These are phyloP conservation scores for Isoetes taiwanensis DNA, from an alignment of 75 land plant species.

Conservation along the genomic window DNA sequence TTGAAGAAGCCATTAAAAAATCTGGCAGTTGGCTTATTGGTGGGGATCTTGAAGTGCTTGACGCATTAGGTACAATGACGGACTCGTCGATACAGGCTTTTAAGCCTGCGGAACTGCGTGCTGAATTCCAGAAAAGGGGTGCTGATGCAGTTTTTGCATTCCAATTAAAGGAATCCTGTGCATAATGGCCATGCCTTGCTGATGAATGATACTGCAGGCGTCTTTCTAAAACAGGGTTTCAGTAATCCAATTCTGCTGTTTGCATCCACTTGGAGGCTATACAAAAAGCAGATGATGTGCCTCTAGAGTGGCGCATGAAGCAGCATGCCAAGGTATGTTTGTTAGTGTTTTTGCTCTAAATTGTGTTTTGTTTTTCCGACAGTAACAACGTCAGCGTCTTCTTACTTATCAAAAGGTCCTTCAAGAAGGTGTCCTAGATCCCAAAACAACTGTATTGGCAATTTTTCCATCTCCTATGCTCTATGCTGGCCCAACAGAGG, in stretches of 20 bases:
- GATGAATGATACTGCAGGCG: conserved; percentile 83
- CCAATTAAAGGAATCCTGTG: conserved; percentile 88
- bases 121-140: conserved; percentile 68
- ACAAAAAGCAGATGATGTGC: conserved; percentile 96
- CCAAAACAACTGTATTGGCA: conserved; percentile 82
- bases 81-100: conserved; percentile 93
- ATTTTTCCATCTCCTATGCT: conserved; percentile 99
- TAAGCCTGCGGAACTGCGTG: conserved; percentile 65
- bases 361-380: neutral
- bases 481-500: conserved; percentile 98
- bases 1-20: conserved; percentile 56
- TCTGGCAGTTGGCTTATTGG: conserved; percentile 95
- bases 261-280: conserved; percentile 94
- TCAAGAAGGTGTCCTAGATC: conserved; percentile 88
- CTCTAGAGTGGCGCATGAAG: conserved; percentile 85
- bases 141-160: conserved; percentile 99
- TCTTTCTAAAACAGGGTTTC: conserved; percentile 91
- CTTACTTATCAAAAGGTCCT: conserved; percentile 38
- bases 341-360: neutral
- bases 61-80: conserved; percentile 86
- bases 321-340: conserved; percentile 77
- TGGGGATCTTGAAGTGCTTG: conserved; percentile 83
- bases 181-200: conserved; percentile 97
- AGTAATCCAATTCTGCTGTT: conserved; percentile 84
- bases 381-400: neutral